Evolutionary conservation across 2,329 filamentous ascomycete species (phyloP), one percentile per base, ranked within the genome.

Genomic region (Thermomyces lanuginosus): DNA sequence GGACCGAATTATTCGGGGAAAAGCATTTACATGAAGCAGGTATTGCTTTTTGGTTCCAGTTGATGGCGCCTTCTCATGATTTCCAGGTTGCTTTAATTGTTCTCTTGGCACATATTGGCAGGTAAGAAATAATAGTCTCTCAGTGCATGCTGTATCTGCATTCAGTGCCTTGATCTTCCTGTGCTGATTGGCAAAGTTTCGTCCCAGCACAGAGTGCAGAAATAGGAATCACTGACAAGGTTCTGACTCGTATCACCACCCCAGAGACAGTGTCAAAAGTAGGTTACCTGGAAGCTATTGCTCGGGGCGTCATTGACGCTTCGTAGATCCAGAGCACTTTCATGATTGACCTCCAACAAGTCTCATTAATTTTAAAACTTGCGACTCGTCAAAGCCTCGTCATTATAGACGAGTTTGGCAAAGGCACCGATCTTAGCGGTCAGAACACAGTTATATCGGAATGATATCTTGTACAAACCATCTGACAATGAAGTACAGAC

Each of bases 1-100:
- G 89, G 89, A 0, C 84, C 89, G 4, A 98, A 98, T 41, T 91
- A 89, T 48, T 95, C 89, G 0, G 89, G 89, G 0, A 98, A 98
- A 51, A 95, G 83, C 40, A 71, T 95, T 0, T 95, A 92, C 50
- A 64, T 95, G 45, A 98, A 92, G 50, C 86, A 98, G 48, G 51
- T 47, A 31, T 36, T 34, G n/a, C 9, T 6, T 4, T 8, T 4
- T 8, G 13, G 6, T 16, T 10, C 19, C 13, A 18, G 10, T 10
- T 21, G 6, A 16, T 12, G 14, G 11, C 8, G n/a, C 16, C 24
- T 4, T 7, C 13, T 21, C 8, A 30, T 6, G 9, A 6, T 25
- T 18, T 4, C 8, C 21, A 55, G 53, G 70, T 81, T 16, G 89
- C 84, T 4, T 58, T 93, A 26, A 89, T 92, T 32, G 74, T 92